Percentiles rank a stretch among this genome's conserved stretches.
Evolutionary conservation across 2,329 filamentous ascomycete species (phyloP).

Genomic region (Aspergillus fumigatiaffinis): DNA sequence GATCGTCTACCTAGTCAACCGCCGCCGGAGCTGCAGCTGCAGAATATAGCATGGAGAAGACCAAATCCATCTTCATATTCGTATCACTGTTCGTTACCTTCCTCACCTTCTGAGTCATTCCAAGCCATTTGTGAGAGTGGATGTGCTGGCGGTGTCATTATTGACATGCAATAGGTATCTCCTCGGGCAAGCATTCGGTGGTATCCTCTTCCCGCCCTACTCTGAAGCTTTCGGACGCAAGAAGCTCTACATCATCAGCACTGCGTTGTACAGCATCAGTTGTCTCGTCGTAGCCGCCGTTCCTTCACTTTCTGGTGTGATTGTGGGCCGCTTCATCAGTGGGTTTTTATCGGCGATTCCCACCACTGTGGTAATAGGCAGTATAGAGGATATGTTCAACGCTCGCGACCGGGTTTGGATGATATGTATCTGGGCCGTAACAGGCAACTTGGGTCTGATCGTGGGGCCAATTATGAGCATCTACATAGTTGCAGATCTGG

Average conservation of each 20-base stretch:
- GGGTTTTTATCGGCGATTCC: conserved; percentile 48
- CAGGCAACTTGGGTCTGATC: conserved; percentile 42
- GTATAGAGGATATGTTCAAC: conserved; percentile 50
- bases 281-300: conserved; percentile 38
- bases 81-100: conserved; percentile 15
- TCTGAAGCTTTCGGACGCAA: conserved; percentile 39
- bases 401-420: conserved; percentile 45
- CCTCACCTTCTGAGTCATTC: background rate
- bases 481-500: conserved; percentile 35
- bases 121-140: background rate
- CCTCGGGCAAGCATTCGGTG: conserved; percentile 31
- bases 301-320: conserved; percentile 33
- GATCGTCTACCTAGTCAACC: conserved; percentile 19
- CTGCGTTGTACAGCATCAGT: conserved; percentile 25
- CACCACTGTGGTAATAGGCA: conserved; percentile 46
- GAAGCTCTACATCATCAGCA: conserved; percentile 31
- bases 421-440: conserved; percentile 44
- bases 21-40: conserved; percentile 23
- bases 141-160: background rate
- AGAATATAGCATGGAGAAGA: conserved; percentile 24
- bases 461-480: conserved; percentile 45
- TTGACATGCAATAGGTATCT: conserved; percentile 25
- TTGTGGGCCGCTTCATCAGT: conserved; percentile 42
- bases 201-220: conserved; percentile 34
- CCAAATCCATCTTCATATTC: conserved; percentile 30